Evolutionary conservation across 2,329 filamentous ascomycete genomes (phyloP), one percentile per base, ranked within the genome.

Genomic region (Incumbomyces lentus): DNA sequence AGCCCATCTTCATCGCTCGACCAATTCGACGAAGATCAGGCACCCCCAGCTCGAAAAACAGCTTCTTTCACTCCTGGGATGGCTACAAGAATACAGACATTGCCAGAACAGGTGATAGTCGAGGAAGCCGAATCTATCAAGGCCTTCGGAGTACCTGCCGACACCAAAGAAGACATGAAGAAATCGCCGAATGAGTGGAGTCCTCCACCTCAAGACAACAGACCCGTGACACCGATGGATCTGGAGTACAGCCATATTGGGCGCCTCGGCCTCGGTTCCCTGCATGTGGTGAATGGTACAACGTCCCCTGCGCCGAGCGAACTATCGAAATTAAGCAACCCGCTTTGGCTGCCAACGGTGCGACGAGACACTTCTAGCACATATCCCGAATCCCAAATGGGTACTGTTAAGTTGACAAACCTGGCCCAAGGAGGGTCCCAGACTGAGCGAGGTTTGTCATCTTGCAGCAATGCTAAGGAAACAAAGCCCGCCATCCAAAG

Each of bases 261-360:
- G 6, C 40, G 50, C 6, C 35, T 58, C 11, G 46, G 47, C 30
- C 49, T 52, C 17, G 55, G 55, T 5, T 53, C 52, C 18, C 44
- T 58, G 19, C 54, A 51, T n/a, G 51, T 58, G 29, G 49, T 53
- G 42, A 58, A 58, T 40, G 56, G 56, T 19, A 47, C 53, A 30
- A 49, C 55, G 1, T 58, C 56, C 12, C 56, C 56, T 26, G 47
- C 55, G n/a, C 46, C 51, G n/a, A 57, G 55, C 30, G 55, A 57
- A 22, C 29, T 50, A 4, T 55, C 55, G 7, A 53, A 51, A 41
- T 48, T 48, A 8, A 47, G 40, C n/a, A 37, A 31, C 10, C 34
- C 18, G n/a, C 7, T 14, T 8, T 29, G 13, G 18, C 4, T 18
- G 12, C 8, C 19, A 7, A 6, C n/a, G 10, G 8, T 38, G 11